Conservation (phyloP, 1,284 basidiomycete genomes). For the Papiliotrema fonsecae region DNA sequence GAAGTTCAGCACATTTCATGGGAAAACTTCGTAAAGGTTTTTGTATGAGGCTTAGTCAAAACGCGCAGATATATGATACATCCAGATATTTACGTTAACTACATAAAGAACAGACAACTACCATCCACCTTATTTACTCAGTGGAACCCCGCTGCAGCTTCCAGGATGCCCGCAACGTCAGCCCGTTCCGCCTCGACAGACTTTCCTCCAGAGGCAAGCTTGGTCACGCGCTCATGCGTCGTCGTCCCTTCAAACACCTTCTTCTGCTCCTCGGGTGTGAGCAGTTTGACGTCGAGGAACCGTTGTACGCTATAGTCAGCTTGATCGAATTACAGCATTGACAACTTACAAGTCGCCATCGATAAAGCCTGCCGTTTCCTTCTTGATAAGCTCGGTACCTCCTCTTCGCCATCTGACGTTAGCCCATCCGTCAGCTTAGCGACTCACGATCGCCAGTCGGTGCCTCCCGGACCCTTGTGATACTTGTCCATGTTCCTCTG, state of each 20-base stretch:
- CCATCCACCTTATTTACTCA: conserved; percentile 6
- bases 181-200: conserved; percentile 16
- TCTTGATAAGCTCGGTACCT: conserved; percentile 58
- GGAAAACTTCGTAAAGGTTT: conserved; percentile 18
- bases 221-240: conserved; percentile 29
- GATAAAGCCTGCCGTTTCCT: conserved; percentile 63
- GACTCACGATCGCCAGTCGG: conserved; percentile 62
- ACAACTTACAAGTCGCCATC: conserved; percentile 69
- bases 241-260: conserved; percentile 32
- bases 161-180: conserved; percentile 37
- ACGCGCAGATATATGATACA: neutral
- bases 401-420: conserved; percentile 59
- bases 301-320: conserved; percentile 54
- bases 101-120: neutral
- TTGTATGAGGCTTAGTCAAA: neutral
- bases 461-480: conserved; percentile 57
- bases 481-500: conserved; percentile 69
- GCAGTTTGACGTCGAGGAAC: conserved; percentile 52
- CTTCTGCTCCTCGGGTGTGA: conserved; percentile 20
- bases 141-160: conserved; percentile 35
- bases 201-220: conserved; percentile 11
- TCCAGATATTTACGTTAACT: neutral
- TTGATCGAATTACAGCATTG: neutral
- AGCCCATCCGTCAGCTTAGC: neutral
- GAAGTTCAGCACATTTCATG: conserved; percentile 18